Evolutionary conservation across 306 rosid species (phyloP).

Genomic region (Cicer yamashitae): DNA sequence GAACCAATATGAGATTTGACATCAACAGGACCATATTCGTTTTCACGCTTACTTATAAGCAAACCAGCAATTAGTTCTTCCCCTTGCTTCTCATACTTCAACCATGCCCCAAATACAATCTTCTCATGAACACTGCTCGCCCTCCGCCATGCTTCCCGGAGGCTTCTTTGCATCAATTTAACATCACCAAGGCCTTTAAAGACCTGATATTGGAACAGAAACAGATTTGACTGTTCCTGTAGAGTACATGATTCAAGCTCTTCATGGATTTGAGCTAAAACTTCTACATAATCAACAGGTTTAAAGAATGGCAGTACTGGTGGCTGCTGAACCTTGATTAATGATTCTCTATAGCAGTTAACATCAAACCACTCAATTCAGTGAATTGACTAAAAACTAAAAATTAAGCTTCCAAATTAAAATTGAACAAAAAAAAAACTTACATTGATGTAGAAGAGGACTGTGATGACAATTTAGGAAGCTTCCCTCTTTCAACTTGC

Average conservation of each 20-base stretch:
- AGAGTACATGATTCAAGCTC: slow-evolving; percentile 82
- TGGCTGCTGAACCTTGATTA: slow-evolving; percentile 86
- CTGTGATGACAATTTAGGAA: slow-evolving; percentile 65
- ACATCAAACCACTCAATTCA: slow-evolving; percentile 41
- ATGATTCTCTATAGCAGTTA: slow-evolving; percentile 73
- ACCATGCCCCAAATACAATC: slow-evolving; percentile 88
- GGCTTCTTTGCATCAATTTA: slow-evolving; percentile 89
- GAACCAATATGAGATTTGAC: slow-evolving; percentile 65
- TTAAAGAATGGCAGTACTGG: slow-evolving; percentile 75
- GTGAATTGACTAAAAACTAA: slow-evolving; percentile 7
- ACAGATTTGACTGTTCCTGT: slow-evolving; percentile 75
- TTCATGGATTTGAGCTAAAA: slow-evolving; percentile 94
- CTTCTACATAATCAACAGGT: slow-evolving; percentile 85
- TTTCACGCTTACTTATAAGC: slow-evolving; percentile 71
- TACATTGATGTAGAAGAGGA: slow-evolving; percentile 80
- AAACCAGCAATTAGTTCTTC: slow-evolving; percentile 74
- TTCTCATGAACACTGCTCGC: slow-evolving; percentile 76
- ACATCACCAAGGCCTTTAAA: slow-evolving; percentile 87
- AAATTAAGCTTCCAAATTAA: background rate
- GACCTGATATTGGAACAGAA: slow-evolving; percentile 81
- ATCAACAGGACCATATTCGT: slow-evolving; percentile 74
- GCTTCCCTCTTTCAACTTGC: slow-evolving; percentile 95
- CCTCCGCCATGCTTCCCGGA: slow-evolving; percentile 84
- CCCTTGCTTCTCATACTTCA: slow-evolving; percentile 89
- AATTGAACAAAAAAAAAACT: slow-evolving; percentile 43